These are phyloP conservation scores for Vachellia pachyceras DNA, from an alignment of 306 rosid genomes.

Conservation along the genomic window DNA sequence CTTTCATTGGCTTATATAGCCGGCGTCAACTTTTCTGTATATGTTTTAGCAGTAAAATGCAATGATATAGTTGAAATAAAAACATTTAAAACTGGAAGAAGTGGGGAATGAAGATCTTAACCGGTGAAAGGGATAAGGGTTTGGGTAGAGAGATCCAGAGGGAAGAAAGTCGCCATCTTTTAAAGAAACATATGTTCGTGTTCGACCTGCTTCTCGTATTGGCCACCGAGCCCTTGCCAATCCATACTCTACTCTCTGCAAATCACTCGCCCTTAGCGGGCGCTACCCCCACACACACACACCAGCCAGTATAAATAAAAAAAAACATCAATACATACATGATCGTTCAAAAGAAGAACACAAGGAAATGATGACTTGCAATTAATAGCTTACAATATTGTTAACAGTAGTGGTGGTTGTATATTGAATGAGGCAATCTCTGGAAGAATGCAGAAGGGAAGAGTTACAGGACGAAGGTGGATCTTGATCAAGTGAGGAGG, in stretches of 20 bases:
- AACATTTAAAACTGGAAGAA: background rate
- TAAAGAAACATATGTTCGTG: slow-evolving; percentile 37
- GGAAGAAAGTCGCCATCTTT: slow-evolving; percentile 43
- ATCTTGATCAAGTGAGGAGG: slow-evolving; percentile 5
- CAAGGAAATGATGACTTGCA: background rate
- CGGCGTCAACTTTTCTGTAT: background rate
- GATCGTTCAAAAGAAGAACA: background rate
- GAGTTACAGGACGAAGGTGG: no score
- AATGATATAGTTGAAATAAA: background rate
- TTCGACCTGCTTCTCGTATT: slow-evolving; percentile 50
- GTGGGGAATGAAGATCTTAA: slow-evolving; percentile 39
- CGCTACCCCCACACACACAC: background rate
- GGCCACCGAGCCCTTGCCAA: slow-evolving; percentile 53
- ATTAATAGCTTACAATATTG: background rate
- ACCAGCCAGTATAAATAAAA: background rate
- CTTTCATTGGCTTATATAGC: background rate
- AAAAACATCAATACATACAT: background rate
- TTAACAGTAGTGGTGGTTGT: background rate
- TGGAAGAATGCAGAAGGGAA: background rate
- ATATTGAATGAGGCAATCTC: background rate
- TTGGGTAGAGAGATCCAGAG: slow-evolving; percentile 51
- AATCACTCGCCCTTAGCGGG: background rate
- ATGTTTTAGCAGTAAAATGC: background rate
- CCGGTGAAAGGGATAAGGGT: slow-evolving; percentile 62
- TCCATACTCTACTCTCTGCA: slow-evolving; percentile 45